phyloP scores from a whole-genome alignment of 371 early-diverging fungal species.

The Mucor irregularis region DNA sequence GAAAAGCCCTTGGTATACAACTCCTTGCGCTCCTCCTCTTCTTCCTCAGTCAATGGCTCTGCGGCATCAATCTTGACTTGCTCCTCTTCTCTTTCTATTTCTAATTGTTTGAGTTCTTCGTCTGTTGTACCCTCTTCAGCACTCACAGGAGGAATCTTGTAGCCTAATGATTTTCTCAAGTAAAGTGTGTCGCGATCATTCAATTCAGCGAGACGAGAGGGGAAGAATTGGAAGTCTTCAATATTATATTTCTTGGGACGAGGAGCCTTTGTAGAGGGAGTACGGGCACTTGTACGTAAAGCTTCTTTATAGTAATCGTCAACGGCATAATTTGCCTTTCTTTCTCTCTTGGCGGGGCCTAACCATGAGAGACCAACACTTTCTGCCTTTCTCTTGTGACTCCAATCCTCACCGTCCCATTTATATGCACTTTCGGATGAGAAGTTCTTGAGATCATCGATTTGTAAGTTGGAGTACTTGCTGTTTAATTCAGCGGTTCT shows the following conservation, averaged over 20 bases:
- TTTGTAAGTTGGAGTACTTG: conserved; percentile 85
- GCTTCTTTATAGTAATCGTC: conserved; percentile 89
- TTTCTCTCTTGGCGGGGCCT: conserved; percentile 88
- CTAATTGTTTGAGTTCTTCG: conserved; percentile 53
- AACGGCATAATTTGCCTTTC: conserved; percentile 84
- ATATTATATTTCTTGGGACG: conserved; percentile 64
- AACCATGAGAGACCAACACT: conserved; percentile 69
- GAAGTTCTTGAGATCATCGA: conserved; percentile 90
- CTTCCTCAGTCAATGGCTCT: conserved; percentile 89
- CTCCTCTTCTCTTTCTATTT: conserved; percentile 74
- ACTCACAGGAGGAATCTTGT: conserved; percentile 50
- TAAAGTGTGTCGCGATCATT: conserved; percentile 79
- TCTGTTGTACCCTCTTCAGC: conserved; percentile 37
- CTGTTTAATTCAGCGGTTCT: conserved; percentile 88
- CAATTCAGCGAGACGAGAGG: conserved; percentile 75
- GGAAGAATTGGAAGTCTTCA: conserved; percentile 95
- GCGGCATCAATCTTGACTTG: conserved; percentile 86
- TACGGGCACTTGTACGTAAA: conserved; percentile 58
- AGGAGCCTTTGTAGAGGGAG: conserved; percentile 56
- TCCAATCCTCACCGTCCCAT: conserved; percentile 97
- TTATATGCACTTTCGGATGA: conserved; percentile 82
- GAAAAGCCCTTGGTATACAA: conserved; percentile 83
- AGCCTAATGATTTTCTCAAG: conserved; percentile 65
- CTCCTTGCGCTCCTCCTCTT: conserved; percentile 79
- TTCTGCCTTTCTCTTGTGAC: conserved; percentile 59